Evolutionary conservation across 352 stramenopile genomes (phyloP).

Genomic region (Globisporangium irregulare): DNA sequence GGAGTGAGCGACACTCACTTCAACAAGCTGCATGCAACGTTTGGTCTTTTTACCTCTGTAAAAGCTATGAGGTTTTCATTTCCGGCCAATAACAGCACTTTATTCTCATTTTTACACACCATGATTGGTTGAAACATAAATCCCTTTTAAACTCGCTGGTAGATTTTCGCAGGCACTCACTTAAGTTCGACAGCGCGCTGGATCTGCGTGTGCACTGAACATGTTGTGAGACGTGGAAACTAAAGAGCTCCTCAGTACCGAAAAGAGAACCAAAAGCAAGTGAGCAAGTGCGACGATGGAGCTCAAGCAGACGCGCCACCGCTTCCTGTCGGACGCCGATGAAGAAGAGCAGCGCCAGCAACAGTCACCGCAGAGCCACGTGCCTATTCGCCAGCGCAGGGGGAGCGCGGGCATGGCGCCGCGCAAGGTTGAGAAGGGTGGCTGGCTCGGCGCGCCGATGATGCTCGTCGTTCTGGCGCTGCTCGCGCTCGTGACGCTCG

Average conservation of each 20-base stretch:
- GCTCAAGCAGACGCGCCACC: slow-evolving; percentile 14
- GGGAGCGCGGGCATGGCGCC: background rate
- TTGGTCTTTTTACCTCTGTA: no score
- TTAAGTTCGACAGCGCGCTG: no score
- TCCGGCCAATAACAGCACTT: no score
- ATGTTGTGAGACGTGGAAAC: background rate
- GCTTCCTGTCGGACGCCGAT: slow-evolving; percentile 28
- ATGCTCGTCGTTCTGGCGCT: slow-evolving; percentile 45
- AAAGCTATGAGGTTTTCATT: no score
- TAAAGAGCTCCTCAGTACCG: background rate
- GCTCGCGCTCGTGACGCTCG: slow-evolving; percentile 53
- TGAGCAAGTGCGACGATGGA: background rate
- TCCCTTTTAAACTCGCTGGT: slow-evolving; percentile 1
- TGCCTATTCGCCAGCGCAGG: background rate
- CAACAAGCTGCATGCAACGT: no score
- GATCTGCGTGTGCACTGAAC: background rate
- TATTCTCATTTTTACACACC: background rate
- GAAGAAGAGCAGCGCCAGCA: slow-evolving; percentile 16
- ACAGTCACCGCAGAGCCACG: background rate
- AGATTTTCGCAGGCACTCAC: background rate
- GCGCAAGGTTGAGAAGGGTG: slow-evolving; percentile 2
- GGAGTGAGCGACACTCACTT: no score
- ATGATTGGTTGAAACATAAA: background rate
- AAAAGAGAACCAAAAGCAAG: background rate
- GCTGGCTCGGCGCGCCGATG: slow-evolving; percentile 40